phyloP scores from a whole-genome alignment of 1,284 basidiomycete genomes.

The Pseudozyma sp. region DNA sequence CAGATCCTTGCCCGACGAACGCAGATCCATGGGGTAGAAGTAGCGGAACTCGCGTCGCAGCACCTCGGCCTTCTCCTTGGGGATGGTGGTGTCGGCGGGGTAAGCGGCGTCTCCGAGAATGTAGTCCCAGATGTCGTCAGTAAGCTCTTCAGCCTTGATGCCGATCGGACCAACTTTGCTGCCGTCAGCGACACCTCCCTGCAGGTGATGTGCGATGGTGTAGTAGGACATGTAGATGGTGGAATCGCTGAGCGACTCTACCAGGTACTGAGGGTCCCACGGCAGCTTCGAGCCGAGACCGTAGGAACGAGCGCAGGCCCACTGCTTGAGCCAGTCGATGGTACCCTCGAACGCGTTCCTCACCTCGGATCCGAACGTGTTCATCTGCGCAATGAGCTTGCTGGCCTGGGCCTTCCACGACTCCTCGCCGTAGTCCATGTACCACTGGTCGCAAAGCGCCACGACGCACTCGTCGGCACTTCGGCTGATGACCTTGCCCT shows the following conservation, averaged over 20 bases:
- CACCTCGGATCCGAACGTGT: constrained; percentile 89
- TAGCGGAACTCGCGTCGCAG: constrained; percentile 94
- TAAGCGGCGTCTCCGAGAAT: constrained; percentile 82
- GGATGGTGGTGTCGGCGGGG: constrained; percentile 76
- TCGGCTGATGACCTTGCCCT: constrained; percentile 88
- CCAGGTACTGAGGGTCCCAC: constrained; percentile 96
- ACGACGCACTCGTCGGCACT: constrained; percentile 97
- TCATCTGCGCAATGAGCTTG: constrained; percentile 86
- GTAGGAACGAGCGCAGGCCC: constrained; percentile 97
- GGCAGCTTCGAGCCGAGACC: constrained; percentile 95
- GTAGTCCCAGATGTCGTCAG: constrained; percentile 97
- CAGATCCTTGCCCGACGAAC: constrained; percentile 98
- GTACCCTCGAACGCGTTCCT: constrained; percentile 91
- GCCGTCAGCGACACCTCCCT: constrained; percentile 79
- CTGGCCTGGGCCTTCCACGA: constrained; percentile 87
- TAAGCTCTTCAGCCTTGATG: constrained; percentile 90
- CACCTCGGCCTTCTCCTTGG: constrained; percentile 81
- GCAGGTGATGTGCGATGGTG: constrained; percentile 77
- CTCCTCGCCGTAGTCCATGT: constrained; percentile 95
- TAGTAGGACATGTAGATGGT: constrained; percentile 99
- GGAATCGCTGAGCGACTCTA: constrained; percentile 96
- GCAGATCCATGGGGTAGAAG: constrained; percentile 98
- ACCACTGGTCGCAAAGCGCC: constrained; percentile 99
- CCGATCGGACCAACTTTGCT: constrained; percentile 83
- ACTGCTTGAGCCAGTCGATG: constrained; percentile 95